phyloP scores from a whole-genome alignment of 75 land plant species.

The Picea glauca region DNA sequence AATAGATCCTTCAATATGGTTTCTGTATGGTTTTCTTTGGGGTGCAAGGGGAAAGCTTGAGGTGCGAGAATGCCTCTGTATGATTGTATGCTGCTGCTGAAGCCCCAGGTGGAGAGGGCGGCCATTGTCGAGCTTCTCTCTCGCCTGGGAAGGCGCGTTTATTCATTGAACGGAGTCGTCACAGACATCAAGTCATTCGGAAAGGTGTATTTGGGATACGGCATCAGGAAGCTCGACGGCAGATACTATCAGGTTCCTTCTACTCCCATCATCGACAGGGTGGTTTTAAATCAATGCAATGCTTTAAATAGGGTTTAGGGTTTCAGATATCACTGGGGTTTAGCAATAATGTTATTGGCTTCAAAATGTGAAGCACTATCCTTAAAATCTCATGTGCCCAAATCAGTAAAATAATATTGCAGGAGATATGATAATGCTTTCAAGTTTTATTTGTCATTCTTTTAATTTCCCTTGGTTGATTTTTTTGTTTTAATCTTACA shows the following conservation, averaged over 20 bases:
- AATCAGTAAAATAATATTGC: no score
- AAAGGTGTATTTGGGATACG: constrained; percentile 61
- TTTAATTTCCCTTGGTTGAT: no score
- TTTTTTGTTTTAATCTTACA: no score
- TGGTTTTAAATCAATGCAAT: background rate
- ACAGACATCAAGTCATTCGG: constrained; percentile 88
- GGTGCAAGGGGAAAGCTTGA: background rate
- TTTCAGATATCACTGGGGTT: background rate
- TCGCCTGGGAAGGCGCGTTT: constrained; percentile 63
- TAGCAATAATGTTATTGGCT: no score
- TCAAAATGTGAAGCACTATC: no score
- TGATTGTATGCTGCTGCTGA: constrained; percentile 79
- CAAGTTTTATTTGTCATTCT: no score
- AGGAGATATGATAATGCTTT: no score
- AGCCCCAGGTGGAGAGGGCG: constrained; percentile 61
- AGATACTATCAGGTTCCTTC: constrained; percentile 67
- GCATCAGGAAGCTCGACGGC: constrained; percentile 89
- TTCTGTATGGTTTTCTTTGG: no score
- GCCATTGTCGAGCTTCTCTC: constrained; percentile 47
- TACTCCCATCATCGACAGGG: background rate
- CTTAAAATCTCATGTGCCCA: no score
- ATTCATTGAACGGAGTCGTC: constrained; percentile 65
- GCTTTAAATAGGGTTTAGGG: background rate
- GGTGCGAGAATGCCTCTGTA: constrained; percentile 78
- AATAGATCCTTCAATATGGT: no score